Percentiles rank a stretch among this genome's conserved stretches.
These are phyloP conservation scores for Hanseniaspora lachancei DNA, from an alignment of 805 yeast species.

Conservation along the genomic window DNA sequence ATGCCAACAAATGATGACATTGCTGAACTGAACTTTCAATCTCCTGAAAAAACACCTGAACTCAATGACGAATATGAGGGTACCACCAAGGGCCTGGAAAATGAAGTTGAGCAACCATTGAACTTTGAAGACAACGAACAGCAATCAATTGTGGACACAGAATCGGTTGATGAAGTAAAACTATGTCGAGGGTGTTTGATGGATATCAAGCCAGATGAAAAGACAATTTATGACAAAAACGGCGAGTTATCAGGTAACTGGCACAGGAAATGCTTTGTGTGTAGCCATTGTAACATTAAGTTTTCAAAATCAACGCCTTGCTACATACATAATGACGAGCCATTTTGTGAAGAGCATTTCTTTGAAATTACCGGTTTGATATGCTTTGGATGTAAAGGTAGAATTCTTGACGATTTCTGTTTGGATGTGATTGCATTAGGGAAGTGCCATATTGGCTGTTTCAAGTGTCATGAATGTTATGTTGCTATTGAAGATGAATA, in stretches of 20 bases:
- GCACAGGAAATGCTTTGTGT: slow-evolving; percentile 79
- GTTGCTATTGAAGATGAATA: slow-evolving; percentile 5
- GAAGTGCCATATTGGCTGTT: slow-evolving; percentile 9
- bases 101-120: not conserved
- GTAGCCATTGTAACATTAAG: slow-evolving; percentile 45
- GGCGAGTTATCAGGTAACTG: slow-evolving; percentile 76
- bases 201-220: slow-evolving; percentile 35
- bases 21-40: not conserved
- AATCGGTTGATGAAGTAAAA: slow-evolving; percentile 29
- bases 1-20: not conserved
- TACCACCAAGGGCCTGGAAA: not conserved
- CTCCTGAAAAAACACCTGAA: not conserved
- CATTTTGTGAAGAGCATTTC: slow-evolving; percentile 68
- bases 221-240: slow-evolving; percentile 57
- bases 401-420: slow-evolving; percentile 8
- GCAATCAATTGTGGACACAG: too few species aligned
- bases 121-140: not conserved
- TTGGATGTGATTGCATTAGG: slow-evolving; percentile 7
- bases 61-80: not conserved
- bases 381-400: slow-evolving; percentile 3
- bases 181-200: slow-evolving; percentile 66
- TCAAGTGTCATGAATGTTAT: slow-evolving; percentile 5
- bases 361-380: slow-evolving; percentile 6
- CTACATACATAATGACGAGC: slow-evolving; percentile 65
- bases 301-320: slow-evolving; percentile 53